Conservation (phyloP, 1,284 basidiomycete species). For the Moesziomyces antarcticus region DNA sequence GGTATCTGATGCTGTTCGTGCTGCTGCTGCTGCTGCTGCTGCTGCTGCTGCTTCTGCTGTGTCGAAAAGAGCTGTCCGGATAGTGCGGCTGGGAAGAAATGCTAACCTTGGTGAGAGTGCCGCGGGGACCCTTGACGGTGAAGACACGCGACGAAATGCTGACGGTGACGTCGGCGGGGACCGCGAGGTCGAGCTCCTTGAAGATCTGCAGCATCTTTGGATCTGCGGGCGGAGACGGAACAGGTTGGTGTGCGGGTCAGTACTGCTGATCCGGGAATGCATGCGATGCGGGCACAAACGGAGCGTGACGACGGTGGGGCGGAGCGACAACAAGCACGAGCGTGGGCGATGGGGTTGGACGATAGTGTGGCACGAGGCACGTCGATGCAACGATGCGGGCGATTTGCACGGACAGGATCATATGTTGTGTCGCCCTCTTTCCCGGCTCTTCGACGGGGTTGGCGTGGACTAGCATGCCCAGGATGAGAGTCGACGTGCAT, state of each 20-base stretch:
- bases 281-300: background rate
- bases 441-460: too few relatives aligned
- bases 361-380: background rate
- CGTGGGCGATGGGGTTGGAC: background rate
- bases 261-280: background rate
- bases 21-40: constrained; percentile 10
- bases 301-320: background rate
- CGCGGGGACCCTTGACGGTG: constrained; percentile 67
- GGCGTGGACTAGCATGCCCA: too few relatives aligned
- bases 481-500: too few relatives aligned
- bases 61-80: background rate
- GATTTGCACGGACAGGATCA: background rate
- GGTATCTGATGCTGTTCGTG: background rate
- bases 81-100: constrained; percentile 3
- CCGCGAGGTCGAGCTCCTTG: constrained; percentile 67
- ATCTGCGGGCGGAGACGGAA: constrained; percentile 21
- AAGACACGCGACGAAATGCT: constrained; percentile 62
- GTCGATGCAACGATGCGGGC: background rate
- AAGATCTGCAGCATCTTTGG: constrained; percentile 67
- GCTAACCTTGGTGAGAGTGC: constrained; percentile 66
- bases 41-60: constrained; percentile 13
- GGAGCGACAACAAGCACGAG: constrained; percentile 9
- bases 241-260: constrained; percentile 5
- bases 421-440: too few relatives aligned
- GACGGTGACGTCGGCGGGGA: constrained; percentile 62